A percentile compares a stretch with the other conserved stretches of the same genome.
These are phyloP conservation scores for Knufia petricola DNA, from an alignment of 2,329 filamentous ascomycete genomes.

Conservation along the genomic window DNA sequence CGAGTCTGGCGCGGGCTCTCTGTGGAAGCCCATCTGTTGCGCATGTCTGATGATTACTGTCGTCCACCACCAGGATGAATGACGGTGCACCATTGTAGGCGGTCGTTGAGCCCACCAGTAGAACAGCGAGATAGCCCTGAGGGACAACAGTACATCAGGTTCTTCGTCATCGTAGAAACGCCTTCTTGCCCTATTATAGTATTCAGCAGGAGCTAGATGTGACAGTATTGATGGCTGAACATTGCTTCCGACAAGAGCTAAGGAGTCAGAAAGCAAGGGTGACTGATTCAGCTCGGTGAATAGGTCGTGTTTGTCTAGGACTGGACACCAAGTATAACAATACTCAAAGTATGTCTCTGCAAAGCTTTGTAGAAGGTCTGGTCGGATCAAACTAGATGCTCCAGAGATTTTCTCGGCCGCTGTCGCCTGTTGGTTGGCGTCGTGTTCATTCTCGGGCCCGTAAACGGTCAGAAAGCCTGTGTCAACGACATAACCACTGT, in stretches of 20 bases:
- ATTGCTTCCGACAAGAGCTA: constrained; percentile 34
- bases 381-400: neutral
- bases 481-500: too few relatives aligned
- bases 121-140: constrained; percentile 33
- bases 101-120: constrained; percentile 43
- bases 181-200: constrained; percentile 32
- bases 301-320: constrained; percentile 29
- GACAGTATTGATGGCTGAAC: constrained; percentile 35
- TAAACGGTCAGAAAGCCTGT: too few relatives aligned
- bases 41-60: constrained; percentile 35
- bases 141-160: constrained; percentile 28
- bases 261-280: constrained; percentile 26
- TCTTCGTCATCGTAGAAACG: constrained; percentile 37
- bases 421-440: too few relatives aligned
- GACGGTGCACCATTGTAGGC: too few relatives aligned
- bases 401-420: too few relatives aligned
- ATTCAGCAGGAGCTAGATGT: constrained; percentile 31
- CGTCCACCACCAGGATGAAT: constrained; percentile 44
- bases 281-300: constrained; percentile 24
- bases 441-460: too few relatives aligned
- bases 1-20: constrained; percentile 26
- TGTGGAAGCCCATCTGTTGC: constrained; percentile 37
- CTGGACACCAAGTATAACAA: constrained; percentile 36
- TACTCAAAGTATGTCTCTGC: constrained; percentile 37
- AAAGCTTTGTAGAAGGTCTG: constrained; percentile 34